phyloP scores from a whole-genome alignment of 805 yeast species.

The Ogataea henricii region DNA sequence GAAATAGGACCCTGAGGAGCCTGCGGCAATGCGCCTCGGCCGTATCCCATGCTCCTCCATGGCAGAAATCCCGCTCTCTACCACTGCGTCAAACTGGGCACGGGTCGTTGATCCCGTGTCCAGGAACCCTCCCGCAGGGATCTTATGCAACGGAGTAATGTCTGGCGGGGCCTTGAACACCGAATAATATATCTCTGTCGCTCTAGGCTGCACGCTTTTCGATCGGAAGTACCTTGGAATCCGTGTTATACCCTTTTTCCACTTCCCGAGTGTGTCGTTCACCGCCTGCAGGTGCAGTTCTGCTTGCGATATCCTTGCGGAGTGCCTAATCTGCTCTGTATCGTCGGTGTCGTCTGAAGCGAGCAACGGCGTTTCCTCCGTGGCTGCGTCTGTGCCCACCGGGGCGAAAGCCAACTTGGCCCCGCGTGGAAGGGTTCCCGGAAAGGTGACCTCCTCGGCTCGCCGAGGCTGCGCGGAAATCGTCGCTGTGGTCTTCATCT shows the following conservation, averaged over 20 bases:
- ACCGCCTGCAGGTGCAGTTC: not conserved
- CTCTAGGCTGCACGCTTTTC: slow-evolving; percentile 24
- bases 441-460: slow-evolving; percentile 1
- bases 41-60: slow-evolving; percentile 43
- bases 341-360: not conserved
- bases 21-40: slow-evolving; percentile 59
- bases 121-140: slow-evolving; percentile 32
- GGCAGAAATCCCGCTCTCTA: slow-evolving; percentile 46
- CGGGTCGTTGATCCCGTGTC: slow-evolving; percentile 31
- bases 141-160: slow-evolving; percentile 26
- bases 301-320: not conserved
- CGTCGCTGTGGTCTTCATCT: slow-evolving; percentile 1
- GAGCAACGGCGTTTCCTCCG: not conserved
- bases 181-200: slow-evolving; percentile 51
- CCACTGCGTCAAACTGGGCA: slow-evolving; percentile 40
- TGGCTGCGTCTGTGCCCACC: not conserved
- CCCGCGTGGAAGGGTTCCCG: not conserved
- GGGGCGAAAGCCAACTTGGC: too few species aligned
- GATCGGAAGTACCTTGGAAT: slow-evolving; percentile 18
- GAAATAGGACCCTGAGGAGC: slow-evolving; percentile 74
- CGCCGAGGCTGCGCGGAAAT: slow-evolving; percentile 5
- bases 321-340: not conserved
- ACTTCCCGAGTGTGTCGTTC: slow-evolving; percentile 17
- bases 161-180: slow-evolving; percentile 50
- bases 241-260: slow-evolving; percentile 20